These are phyloP conservation scores for Xanthoconium separans DNA, from an alignment of 1,284 basidiomycete genomes.

Conservation along the genomic window DNA sequence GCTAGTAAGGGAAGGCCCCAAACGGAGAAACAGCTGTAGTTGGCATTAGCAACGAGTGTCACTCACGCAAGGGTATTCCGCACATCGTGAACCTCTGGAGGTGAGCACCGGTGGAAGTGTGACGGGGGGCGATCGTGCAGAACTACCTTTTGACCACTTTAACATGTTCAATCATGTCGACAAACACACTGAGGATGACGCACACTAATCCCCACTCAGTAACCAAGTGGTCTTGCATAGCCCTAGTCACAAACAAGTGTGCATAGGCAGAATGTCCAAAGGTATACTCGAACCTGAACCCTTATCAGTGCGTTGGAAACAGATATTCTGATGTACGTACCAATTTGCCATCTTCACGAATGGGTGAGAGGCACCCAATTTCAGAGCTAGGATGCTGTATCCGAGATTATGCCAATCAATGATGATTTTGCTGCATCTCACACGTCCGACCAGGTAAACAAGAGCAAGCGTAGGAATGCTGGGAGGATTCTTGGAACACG, in stretches of 20 bases:
- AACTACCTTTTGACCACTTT: slow-evolving; percentile 75
- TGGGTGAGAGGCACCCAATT: slow-evolving; percentile 64
- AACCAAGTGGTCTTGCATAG: slow-evolving; percentile 76
- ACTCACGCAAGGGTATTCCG: slow-evolving; percentile 5
- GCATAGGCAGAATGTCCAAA: slow-evolving; percentile 84
- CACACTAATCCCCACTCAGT: slow-evolving; percentile 78
- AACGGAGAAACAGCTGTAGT: slow-evolving; percentile 55
- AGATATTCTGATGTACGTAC: slow-evolving; percentile 40
- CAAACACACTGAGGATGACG: slow-evolving; percentile 31
- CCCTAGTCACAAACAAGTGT: slow-evolving; percentile 92
- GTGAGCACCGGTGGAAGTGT: slow-evolving; percentile 71
- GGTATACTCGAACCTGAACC: slow-evolving; percentile 70
- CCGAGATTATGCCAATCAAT: slow-evolving; percentile 99
- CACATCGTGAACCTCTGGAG: slow-evolving; percentile 76
- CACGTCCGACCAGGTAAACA: slow-evolving; percentile 69
- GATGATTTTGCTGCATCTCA: slow-evolving; percentile 81
- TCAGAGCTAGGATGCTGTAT: slow-evolving; percentile 88
- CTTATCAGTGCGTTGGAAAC: not conserved
- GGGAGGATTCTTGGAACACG: slow-evolving; percentile 79
- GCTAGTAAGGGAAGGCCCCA: slow-evolving; percentile 39
- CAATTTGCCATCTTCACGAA: slow-evolving; percentile 75
- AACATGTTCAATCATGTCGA: slow-evolving; percentile 9
- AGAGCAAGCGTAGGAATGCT: slow-evolving; percentile 92
- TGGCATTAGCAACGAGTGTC: slow-evolving; percentile 22
- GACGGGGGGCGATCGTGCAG: slow-evolving; percentile 87